Base-by-base conservation (phyloP, 164 flowering plant genomes). In the Houttuynia cordata region DNA sequence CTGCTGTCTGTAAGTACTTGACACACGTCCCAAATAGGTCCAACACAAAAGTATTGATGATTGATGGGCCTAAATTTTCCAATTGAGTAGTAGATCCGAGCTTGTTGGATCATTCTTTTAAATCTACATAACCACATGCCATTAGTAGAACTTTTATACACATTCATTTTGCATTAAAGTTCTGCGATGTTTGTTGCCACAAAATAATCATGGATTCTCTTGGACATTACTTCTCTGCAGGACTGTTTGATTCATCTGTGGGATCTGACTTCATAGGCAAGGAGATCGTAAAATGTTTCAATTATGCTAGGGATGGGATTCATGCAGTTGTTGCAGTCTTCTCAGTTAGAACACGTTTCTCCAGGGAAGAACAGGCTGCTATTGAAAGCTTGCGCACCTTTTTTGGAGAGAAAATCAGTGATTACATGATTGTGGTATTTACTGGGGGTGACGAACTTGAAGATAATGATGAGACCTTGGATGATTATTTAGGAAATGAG, bases 371-470 rank as follows among this genome's bases (percentile, higher is more conserved):
- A 30, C 37, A 30, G 6, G 37, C 86, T 76, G 96, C 91, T 1
- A 56, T 87, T 50, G 75, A 74, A 22, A 80, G 79, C 71, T 69
- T 91, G 75, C 75, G 70, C 63, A 76, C 64, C 9, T 68, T 91
- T 57, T 90, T 90, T 73, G 97, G 97, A 21, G 71, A 67, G 56
- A 87, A 81, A 70, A 85, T 90, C 61, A 50, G 62, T 67, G 72
- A 86, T 51, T 88, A 88, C 72, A 88, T 88, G 94, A 82, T 91
- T 70, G 83, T 88, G n/a, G 94, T 88, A 50, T 88, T 91, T 63
- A 91, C 96, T 56, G 88, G 93, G 5, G 97, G 93, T 42, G 97
- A 91, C 76, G 84, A 77, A 25, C 82, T 91, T 30, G 91, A 87
- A 67, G 86, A 84, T 18, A 67, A 81, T 70, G 90, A 81, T 8